Percentiles rank a stretch among this genome's conserved stretches.
Evolutionary conservation across 108 stramenopile species (phyloP).

Genomic region (Fragilaria crotonensis): DNA sequence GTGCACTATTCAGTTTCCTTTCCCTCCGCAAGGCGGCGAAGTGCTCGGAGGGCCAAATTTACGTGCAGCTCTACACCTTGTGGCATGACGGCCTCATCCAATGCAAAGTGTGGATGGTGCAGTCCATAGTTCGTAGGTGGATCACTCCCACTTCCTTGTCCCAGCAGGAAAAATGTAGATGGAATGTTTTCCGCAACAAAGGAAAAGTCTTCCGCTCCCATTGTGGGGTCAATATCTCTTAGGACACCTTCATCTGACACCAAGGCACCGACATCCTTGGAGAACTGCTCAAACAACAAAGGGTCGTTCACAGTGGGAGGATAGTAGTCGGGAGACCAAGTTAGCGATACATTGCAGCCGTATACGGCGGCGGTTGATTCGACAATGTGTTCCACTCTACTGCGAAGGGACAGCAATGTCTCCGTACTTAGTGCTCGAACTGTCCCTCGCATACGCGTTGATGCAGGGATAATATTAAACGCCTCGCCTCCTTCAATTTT

Average conservation of each 20-base stretch:
- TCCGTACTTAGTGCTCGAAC: constrained; percentile 79
- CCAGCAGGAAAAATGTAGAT: constrained; percentile 69
- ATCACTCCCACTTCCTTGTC: constrained; percentile 54
- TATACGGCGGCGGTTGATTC: constrained; percentile 51
- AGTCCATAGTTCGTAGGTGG: constrained; percentile 65
- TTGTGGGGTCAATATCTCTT: constrained; percentile 64
- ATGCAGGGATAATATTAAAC: constrained; percentile 74
- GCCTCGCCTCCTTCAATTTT: constrained; percentile 66
- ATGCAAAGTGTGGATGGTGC: constrained; percentile 80
- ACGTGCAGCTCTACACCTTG: constrained; percentile 75
- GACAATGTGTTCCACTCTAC: constrained; percentile 54
- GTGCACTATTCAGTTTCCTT: constrained; percentile 1
- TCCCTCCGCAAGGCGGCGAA: constrained; percentile 30
- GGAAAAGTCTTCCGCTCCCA: constrained; percentile 92
- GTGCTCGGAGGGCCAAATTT: constrained; percentile 66
- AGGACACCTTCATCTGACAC: constrained; percentile 38
- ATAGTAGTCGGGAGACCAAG: constrained; percentile 70
- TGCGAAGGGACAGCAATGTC: constrained; percentile 36
- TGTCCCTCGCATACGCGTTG: constrained; percentile 66
- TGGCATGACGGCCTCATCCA: constrained; percentile 73
- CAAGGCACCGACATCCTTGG: constrained; percentile 57
- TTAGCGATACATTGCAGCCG: constrained; percentile 63
- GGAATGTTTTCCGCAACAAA: constrained; percentile 77
- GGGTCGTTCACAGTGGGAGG: constrained; percentile 85
- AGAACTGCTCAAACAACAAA: constrained; percentile 47